A percentile compares a stretch with the other conserved stretches of the same genome.
phyloP scores from a whole-genome alignment of 164 flowering plant genomes.

The Chloranthus sessilifolius region DNA sequence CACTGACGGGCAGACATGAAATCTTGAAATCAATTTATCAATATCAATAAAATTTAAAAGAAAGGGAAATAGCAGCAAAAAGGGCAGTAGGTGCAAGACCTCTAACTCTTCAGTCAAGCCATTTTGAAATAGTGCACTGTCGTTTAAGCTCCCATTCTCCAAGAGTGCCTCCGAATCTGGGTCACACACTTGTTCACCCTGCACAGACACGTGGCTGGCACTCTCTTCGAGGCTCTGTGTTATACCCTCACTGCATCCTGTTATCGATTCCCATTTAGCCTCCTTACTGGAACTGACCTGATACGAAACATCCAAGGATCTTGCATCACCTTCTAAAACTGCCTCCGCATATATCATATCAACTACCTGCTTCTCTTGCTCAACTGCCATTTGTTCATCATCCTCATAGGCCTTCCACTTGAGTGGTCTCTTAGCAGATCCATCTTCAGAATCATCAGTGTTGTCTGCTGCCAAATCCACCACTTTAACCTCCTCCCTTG shows the following conservation, averaged over 20 bases:
- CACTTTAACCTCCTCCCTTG: background rate
- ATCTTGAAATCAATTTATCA: background rate
- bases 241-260: conserved; percentile 16
- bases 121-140: conserved; percentile 14
- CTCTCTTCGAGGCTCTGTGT: conserved; percentile 22
- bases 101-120: conserved; percentile 40
- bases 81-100: conserved; percentile 35
- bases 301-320: conserved; percentile 18
- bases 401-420: background rate
- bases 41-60: background rate
- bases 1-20: background rate
- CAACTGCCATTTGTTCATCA: background rate
- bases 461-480: background rate
- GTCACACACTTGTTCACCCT: conserved; percentile 20
- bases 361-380: conserved; percentile 1
- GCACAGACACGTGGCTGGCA: conserved; percentile 23
- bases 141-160: conserved; percentile 22
- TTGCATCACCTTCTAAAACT: conserved; percentile 12
- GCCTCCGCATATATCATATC: conserved; percentile 10
- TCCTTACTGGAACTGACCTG: conserved; percentile 28
- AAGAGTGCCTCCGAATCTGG: conserved; percentile 24
- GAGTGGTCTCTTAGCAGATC: conserved; percentile 1
- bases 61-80: background rate
- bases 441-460: no score
- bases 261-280: conserved; percentile 19